phyloP scores from a whole-genome alignment of 345 rosid species.

The Brassica incana region DNA sequence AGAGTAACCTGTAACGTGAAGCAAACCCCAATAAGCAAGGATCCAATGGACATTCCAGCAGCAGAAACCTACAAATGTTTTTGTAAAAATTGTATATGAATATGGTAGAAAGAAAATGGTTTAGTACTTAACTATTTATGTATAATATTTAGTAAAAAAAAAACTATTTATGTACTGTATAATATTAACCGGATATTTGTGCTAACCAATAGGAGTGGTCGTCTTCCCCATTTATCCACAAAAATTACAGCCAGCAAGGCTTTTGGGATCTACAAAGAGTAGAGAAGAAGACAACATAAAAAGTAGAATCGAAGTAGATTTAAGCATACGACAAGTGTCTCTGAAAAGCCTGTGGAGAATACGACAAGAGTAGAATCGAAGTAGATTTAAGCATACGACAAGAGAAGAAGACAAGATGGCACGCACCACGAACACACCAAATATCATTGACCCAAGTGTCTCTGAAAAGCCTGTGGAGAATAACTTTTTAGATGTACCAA shows the following conservation, averaged over 20 bases:
- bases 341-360: too few species aligned
- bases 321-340: too few species aligned
- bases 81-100: not conserved
- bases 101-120: not conserved
- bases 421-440: slow-evolving; percentile 49
- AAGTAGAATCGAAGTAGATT: not conserved
- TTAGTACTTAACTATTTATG: not conserved
- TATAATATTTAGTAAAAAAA: too few species aligned
- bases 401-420: too few species aligned
- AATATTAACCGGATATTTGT: not conserved
- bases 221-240: slow-evolving; percentile 56
- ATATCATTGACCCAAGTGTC: slow-evolving; percentile 44
- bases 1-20: slow-evolving; percentile 53
- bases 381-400: not conserved
- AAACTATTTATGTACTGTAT: not conserved
- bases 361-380: too few species aligned
- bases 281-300: not conserved
- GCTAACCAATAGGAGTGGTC: slow-evolving; percentile 37
- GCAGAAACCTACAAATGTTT: slow-evolving; percentile 45
- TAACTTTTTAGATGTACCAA: not conserved
- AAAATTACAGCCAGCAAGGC: slow-evolving; percentile 38
- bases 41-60: slow-evolving; percentile 44
- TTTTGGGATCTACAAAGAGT: slow-evolving; percentile 40
- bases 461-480: slow-evolving; percentile 34
- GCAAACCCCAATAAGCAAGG: slow-evolving; percentile 44